A percentile compares a stretch with the other conserved stretches of the same genome.
phyloP scores from a whole-genome alignment of 106 monocot species.

The Agapanthus africanus region DNA sequence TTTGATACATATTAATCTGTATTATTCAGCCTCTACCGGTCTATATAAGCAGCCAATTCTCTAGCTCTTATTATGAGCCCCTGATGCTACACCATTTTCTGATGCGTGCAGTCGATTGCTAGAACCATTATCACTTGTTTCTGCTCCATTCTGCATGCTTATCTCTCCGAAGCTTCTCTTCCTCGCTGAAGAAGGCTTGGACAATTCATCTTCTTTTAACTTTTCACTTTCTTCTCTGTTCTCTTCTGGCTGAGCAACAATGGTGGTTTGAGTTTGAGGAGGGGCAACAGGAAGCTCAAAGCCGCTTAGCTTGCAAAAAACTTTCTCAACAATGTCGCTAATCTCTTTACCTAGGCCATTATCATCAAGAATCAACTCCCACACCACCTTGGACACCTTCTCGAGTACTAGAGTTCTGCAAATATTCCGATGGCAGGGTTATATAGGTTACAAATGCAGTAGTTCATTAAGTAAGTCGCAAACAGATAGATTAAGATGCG shows the following conservation, averaged over 20 bases:
- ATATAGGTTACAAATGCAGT: too few relatives aligned
- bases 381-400: slow-evolving; percentile 89
- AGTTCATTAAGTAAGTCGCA: too few relatives aligned
- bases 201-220: slow-evolving; percentile 16
- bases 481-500: too few relatives aligned
- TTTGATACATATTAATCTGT: not conserved
- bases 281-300: slow-evolving; percentile 19
- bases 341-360: slow-evolving; percentile 79
- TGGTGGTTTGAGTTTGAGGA: slow-evolving; percentile 13
- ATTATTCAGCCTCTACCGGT: too few relatives aligned
- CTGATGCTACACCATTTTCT: slow-evolving; percentile 6
- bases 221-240: slow-evolving; percentile 25
- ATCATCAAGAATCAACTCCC: slow-evolving; percentile 79
- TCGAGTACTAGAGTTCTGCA: slow-evolving; percentile 88
- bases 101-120: slow-evolving; percentile 8
- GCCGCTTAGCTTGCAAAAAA: slow-evolving; percentile 56
- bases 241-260: slow-evolving; percentile 6
- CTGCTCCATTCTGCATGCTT: slow-evolving; percentile 12
- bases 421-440: not conserved
- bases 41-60: not conserved
- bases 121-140: slow-evolving; percentile 14
- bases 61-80: not conserved
- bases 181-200: slow-evolving; percentile 14
- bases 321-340: slow-evolving; percentile 76
- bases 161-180: slow-evolving; percentile 40